phyloP scores from a whole-genome alignment of 2,329 filamentous ascomycete species.

The Xylaria multiplex region DNA sequence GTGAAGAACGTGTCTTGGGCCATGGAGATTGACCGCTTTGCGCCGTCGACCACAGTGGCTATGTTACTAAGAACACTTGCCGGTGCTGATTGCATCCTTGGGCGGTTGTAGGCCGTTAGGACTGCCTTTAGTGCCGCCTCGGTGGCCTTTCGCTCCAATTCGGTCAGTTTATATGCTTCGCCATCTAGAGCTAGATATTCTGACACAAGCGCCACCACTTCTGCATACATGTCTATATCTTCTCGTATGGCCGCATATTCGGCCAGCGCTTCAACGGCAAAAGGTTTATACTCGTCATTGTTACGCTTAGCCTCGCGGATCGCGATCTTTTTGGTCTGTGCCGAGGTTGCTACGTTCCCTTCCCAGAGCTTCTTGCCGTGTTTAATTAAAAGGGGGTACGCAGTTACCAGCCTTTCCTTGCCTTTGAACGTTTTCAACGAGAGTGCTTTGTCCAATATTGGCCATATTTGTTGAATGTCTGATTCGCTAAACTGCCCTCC shows the following conservation, averaged over 20 bases:
- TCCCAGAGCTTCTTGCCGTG: constrained; percentile 69
- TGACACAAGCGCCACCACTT: constrained; percentile 71
- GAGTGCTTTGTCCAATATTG: constrained; percentile 81
- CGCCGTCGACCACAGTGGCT: constrained; percentile 50
- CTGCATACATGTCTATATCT: constrained; percentile 75
- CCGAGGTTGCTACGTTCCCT: constrained; percentile 61
- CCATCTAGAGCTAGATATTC: constrained; percentile 67
- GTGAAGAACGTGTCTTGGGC: constrained; percentile 65
- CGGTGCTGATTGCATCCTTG: constrained; percentile 52
- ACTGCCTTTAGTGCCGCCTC: constrained; percentile 63
- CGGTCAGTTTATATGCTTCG: constrained; percentile 55
- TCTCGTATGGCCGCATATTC: constrained; percentile 74
- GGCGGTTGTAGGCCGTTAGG: constrained; percentile 60
- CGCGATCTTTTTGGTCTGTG: constrained; percentile 80
- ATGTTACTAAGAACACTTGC: constrained; percentile 54
- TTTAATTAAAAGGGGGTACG: constrained; percentile 81
- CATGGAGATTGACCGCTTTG: constrained; percentile 52
- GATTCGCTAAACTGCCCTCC: constrained; percentile 68
- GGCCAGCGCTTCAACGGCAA: constrained; percentile 78
- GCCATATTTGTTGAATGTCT: constrained; percentile 78
- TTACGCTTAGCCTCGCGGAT: constrained; percentile 91
- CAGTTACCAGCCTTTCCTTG: constrained; percentile 84
- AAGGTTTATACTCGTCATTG: constrained; percentile 82
- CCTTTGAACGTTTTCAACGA: constrained; percentile 91
- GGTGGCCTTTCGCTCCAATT: constrained; percentile 56